phyloP scores from a whole-genome alignment of 2,329 filamentous ascomycete species.

The Neofusicoccum sp. region DNA sequence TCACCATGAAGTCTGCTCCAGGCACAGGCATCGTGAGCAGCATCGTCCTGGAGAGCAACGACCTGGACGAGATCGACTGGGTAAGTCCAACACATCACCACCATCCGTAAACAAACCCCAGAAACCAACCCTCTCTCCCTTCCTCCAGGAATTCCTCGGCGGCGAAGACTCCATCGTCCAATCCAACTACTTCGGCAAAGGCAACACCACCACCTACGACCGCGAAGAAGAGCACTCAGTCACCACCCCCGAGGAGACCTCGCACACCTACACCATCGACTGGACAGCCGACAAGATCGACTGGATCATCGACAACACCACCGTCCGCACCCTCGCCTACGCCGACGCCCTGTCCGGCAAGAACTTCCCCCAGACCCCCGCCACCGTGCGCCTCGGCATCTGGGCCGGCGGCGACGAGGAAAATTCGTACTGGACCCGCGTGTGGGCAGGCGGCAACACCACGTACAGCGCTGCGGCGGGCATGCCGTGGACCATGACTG shows the following conservation, averaged over 20 bases:
- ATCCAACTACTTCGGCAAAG: conserved; percentile 74
- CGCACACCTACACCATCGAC: conserved; percentile 67
- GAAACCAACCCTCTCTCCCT: background rate
- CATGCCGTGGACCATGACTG: conserved; percentile 51
- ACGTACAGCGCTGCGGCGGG: conserved; percentile 41
- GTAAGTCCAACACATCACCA: background rate
- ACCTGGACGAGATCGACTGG: conserved; percentile 23
- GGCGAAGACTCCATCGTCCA: conserved; percentile 59
- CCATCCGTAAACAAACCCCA: background rate
- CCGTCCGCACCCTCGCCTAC: conserved; percentile 62
- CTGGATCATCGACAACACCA: conserved; percentile 67
- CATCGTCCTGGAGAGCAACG: conserved; percentile 20
- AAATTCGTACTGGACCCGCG: conserved; percentile 50
- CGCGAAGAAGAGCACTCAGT: conserved; percentile 63
- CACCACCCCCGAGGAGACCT: conserved; percentile 53
- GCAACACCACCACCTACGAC: conserved; percentile 66
- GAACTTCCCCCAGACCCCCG: conserved; percentile 74
- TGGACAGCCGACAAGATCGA: conserved; percentile 69
- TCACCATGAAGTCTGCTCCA: conserved; percentile 21
- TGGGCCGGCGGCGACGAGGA: conserved; percentile 50
- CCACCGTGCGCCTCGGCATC: conserved; percentile 53
- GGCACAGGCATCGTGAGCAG: conserved; percentile 21
- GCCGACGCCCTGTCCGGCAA: conserved; percentile 56
- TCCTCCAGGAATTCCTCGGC: conserved; percentile 46
- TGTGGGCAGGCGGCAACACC: conserved; percentile 64